phyloP scores from a whole-genome alignment of 768 basidiomycete species.

The Butyriboletus loyo region DNA sequence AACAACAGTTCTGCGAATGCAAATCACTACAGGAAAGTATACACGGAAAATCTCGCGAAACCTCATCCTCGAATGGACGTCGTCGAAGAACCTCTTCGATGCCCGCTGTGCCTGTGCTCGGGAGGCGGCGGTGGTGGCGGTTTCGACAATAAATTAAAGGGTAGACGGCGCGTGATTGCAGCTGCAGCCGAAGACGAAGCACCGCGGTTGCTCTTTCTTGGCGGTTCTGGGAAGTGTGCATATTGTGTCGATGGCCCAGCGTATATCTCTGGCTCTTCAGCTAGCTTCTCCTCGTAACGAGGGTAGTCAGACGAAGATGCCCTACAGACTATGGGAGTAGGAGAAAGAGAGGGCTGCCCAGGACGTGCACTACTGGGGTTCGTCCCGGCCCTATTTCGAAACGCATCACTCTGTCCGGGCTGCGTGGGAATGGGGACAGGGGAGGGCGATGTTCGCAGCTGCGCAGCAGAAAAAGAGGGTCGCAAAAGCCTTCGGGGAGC shows the following conservation, averaged over 20 bases:
- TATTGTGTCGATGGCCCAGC: conserved; percentile 69
- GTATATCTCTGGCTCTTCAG: conserved; percentile 49
- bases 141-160: conserved; percentile 68
- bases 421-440: conserved; percentile 31
- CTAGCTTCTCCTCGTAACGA: conserved; percentile 34
- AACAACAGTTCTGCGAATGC: conserved; percentile 20
- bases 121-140: conserved; percentile 33
- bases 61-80: conserved; percentile 33
- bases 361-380: conserved; percentile 52
- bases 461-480: conserved; percentile 76
- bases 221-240: conserved; percentile 71
- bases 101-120: conserved; percentile 28
- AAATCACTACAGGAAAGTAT: conserved; percentile 7
- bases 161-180: conserved; percentile 53
- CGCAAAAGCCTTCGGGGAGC: conserved; percentile 60
- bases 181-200: conserved; percentile 46
- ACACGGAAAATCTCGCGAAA: background rate
- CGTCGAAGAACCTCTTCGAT: conserved; percentile 45
- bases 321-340: conserved; percentile 42
- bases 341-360: conserved; percentile 39
- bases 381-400: conserved; percentile 64
- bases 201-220: conserved; percentile 40
- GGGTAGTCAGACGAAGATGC: conserved; percentile 57
- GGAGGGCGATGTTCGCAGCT: conserved; percentile 56
- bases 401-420: conserved; percentile 40